These are phyloP conservation scores for Juncus inflexus DNA, from an alignment of 176 grass and related monocot species.

Conservation along the genomic window DNA sequence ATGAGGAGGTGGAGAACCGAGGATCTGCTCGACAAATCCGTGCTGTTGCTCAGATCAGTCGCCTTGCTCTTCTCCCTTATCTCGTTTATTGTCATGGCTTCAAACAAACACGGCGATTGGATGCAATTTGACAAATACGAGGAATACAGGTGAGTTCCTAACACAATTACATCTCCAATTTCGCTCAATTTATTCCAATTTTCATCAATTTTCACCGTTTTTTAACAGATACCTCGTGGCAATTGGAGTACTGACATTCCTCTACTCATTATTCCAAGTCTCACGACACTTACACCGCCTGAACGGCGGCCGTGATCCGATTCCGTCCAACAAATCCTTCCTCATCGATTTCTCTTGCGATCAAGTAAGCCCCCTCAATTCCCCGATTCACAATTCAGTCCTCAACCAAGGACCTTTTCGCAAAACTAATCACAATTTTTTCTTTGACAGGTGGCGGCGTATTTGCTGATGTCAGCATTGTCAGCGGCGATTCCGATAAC, in stretches of 20 bases:
- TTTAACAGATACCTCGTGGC: slow-evolving; percentile 63
- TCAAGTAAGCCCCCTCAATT: slow-evolving; percentile 39
- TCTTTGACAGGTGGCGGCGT: slow-evolving; percentile 52
- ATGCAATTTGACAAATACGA: slow-evolving; percentile 59
- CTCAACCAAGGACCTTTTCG: neutral
- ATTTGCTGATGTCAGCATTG: slow-evolving; percentile 72
- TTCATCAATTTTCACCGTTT: neutral
- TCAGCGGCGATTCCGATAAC: slow-evolving; percentile 82
- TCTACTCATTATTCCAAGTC: slow-evolving; percentile 68
- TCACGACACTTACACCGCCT: slow-evolving; percentile 47
- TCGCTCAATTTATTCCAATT: too few relatives aligned
- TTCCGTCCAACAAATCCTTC: slow-evolving; percentile 36
- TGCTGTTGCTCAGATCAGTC: slow-evolving; percentile 39
- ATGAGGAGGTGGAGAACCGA: slow-evolving; percentile 14
- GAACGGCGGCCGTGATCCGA: slow-evolving; percentile 43
- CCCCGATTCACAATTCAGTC: neutral
- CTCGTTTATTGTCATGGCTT: slow-evolving; percentile 42
- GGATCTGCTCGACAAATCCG: slow-evolving; percentile 30
- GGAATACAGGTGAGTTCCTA: slow-evolving; percentile 45
- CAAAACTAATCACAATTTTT: slow-evolving; percentile 4
- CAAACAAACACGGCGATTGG: slow-evolving; percentile 76
- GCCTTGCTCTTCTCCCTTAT: slow-evolving; percentile 44
- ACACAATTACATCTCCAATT: too few relatives aligned
- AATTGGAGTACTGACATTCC: slow-evolving; percentile 45
- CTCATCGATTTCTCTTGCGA: slow-evolving; percentile 72